A percentile compares a stretch with the other conserved stretches of the same genome.
phyloP scores from a whole-genome alignment of 495 filamentous ascomycete genomes.

The Aspergillus sclerotioniger region DNA sequence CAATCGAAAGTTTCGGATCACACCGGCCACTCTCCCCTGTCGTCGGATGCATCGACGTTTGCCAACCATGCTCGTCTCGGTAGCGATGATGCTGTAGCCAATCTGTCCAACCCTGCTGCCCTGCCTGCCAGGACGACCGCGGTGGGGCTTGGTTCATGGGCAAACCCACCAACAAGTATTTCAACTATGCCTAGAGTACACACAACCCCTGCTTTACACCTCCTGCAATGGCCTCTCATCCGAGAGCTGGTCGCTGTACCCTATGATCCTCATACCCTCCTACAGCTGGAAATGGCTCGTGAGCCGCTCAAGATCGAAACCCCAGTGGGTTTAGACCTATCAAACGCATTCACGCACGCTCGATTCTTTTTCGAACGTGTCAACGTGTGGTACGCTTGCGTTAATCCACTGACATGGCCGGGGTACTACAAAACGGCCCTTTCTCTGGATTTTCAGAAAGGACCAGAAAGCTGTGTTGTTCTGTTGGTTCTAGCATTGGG shows the following conservation, averaged over 20 bases:
- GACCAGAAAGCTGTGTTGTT: conserved; percentile 80
- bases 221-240: conserved; percentile 78
- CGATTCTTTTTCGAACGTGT: conserved; percentile 75
- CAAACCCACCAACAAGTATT: conserved; percentile 63
- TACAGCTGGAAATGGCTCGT: conserved; percentile 79
- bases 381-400: conserved; percentile 82
- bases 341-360: conserved; percentile 71
- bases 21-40: conserved; percentile 46
- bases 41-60: conserved; percentile 62
- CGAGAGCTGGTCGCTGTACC: conserved; percentile 70
- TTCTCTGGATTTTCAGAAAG: conserved; percentile 68
- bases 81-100: conserved; percentile 58
- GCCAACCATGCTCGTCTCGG: conserved; percentile 68
- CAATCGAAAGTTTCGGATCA: conserved; percentile 60
- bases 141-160: conserved; percentile 72
- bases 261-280: conserved; percentile 73
- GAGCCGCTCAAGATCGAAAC: conserved; percentile 61
- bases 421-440: conserved; percentile 70
- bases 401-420: conserved; percentile 81
- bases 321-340: conserved; percentile 66
- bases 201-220: conserved; percentile 73
- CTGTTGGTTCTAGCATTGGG: conserved; percentile 75
- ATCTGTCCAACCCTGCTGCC: conserved; percentile 32
- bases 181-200: conserved; percentile 83
- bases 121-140: conserved; percentile 56